These are phyloP conservation scores for Spizellomyces punctatus DNA, from an alignment of 192 early-diverging fungal species.

Conservation along the genomic window DNA sequence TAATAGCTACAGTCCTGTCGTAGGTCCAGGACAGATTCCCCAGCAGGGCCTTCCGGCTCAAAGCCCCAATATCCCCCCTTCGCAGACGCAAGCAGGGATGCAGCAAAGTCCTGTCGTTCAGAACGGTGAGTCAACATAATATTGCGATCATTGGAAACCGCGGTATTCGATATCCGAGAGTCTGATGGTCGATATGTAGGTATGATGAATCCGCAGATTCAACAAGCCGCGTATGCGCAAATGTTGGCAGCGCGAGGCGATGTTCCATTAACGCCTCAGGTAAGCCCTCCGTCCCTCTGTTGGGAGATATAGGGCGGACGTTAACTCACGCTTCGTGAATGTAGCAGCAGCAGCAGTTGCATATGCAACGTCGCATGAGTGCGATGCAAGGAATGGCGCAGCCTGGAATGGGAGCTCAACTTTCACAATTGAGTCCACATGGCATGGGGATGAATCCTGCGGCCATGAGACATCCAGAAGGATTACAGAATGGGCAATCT, in stretches of 20 bases:
- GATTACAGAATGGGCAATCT: neutral
- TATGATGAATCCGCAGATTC: neutral
- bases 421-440: neutral
- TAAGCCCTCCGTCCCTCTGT: no score
- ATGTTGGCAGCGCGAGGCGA: neutral
- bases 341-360: neutral
- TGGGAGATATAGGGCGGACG: neutral
- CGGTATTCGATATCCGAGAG: no score
- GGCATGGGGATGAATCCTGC: neutral
- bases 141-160: no score
- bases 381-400: neutral
- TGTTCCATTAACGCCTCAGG: no score
- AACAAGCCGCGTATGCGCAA: neutral
- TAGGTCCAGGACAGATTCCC: neutral
- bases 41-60: neutral
- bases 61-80: neutral
- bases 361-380: conserved; percentile 1
- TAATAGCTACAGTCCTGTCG: conserved; percentile 2
- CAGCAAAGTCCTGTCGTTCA: neutral
- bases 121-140: neutral
- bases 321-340: neutral
- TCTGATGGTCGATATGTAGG: neutral
- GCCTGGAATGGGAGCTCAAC: neutral
- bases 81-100: neutral
- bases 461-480: neutral